Percentiles rank a stretch among this genome's conserved stretches.
These are phyloP conservation scores for Yarrowia divulgata DNA, from an alignment of 805 yeast species.

Conservation along the genomic window DNA sequence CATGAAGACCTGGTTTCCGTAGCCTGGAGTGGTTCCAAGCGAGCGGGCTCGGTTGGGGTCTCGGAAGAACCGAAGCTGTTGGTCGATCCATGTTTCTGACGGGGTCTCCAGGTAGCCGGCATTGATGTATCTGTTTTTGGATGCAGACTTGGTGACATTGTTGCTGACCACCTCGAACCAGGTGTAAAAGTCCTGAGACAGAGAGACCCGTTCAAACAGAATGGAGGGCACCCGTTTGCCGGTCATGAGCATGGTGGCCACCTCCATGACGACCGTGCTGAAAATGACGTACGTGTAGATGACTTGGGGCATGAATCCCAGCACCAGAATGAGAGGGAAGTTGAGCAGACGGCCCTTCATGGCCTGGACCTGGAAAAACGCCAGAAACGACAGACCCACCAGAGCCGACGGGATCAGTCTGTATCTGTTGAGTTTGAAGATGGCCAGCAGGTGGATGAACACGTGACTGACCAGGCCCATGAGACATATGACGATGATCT, in stretches of 20 bases:
- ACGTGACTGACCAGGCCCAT: conserved; percentile 67
- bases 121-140: conserved; percentile 32
- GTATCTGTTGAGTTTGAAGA: conserved; percentile 60
- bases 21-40: background rate
- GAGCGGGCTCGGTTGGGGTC: conserved; percentile 1
- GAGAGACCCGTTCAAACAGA: conserved; percentile 16
- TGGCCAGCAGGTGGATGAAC: conserved; percentile 67
- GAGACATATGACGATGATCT: conserved; percentile 59
- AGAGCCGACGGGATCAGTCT: conserved; percentile 69
- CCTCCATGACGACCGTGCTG: conserved; percentile 32
- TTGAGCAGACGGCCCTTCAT: conserved; percentile 54
- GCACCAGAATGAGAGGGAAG: conserved; percentile 63
- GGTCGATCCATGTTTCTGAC: conserved; percentile 29
- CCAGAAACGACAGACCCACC: conserved; percentile 61
- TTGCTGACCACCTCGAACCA: conserved; percentile 28
- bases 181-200: conserved; percentile 20
- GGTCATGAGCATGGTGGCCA: conserved; percentile 29
- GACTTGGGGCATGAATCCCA: conserved; percentile 74
- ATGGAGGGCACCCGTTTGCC: conserved; percentile 33
- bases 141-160: conserved; percentile 22
- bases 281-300: conserved; percentile 59
- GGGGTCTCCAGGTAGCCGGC: conserved; percentile 27
- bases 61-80: conserved; percentile 4
- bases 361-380: conserved; percentile 56
- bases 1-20: conserved; percentile 34